Evolutionary conservation across 1,284 basidiomycete genomes (phyloP), one percentile per base, ranked within the genome.

Genomic region (Ganoderma lucidum): DNA sequence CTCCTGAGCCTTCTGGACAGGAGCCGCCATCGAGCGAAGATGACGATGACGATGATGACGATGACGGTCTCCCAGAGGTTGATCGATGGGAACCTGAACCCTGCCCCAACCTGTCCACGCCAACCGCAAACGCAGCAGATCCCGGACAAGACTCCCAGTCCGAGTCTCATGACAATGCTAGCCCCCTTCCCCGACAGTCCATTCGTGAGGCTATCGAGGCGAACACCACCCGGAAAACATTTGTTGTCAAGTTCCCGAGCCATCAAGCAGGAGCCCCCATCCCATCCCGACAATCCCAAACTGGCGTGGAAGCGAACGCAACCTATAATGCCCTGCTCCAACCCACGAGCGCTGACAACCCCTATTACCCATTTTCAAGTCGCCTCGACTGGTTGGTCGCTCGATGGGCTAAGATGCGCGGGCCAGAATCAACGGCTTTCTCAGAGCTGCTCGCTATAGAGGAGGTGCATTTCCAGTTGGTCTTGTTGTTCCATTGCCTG

Each of bases 401-500:
- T 1, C 48, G 42, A 2, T 70, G 69, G 69, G 62, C 69, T 0
- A 70, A 70, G 53, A 53, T 66, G 51, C 69, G 65, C 6, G 69
- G 65, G 6, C 59, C 69, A 0, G 69, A 65, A 15, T 67, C 62
- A 0, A 70, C 69, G 2, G 69, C 69, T 2, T 35, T 70, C 6
- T 51, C 56, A 1, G 69, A 70, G 39, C 44, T 70, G 12, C 62
- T 77, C 0, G 44, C 30, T 2, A 77, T 78, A 30, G 63, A 71
- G 12, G 73, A 71, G 6, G 74, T 77, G 55, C 17, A 73, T 70
- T 5, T 23, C 28, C 5, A 12, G 8, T 62, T 41, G 6, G 8
- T 30, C 30, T 35, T 35, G 35, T 35, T 35, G 35, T 35, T 35
- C 6, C 35, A n/a, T 6, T 3, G 6, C 35, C 32, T 58, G 39